Base-by-base conservation (phyloP, 2,329 filamentous ascomycete genomes). In the Fusarium subglutinans region DNA sequence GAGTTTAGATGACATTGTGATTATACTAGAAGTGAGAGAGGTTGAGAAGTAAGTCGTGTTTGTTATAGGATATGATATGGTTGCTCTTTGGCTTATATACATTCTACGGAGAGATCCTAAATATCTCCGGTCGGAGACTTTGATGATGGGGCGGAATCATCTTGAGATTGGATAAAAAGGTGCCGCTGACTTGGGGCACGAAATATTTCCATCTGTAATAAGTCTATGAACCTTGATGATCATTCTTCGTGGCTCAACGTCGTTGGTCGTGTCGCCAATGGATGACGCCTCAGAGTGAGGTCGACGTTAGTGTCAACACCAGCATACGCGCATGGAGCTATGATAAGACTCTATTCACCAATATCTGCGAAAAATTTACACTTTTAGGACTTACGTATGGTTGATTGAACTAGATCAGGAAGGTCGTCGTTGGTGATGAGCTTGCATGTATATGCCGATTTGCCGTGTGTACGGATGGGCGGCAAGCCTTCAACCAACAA, bases 41-140 rank as follows among this genome's bases (percentile, higher is more conserved):
- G 3, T 20, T 26, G 20, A 13, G 7, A 37, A 11, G n/a, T 30
- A 7, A 8, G 14, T 40, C 15, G 8, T 15, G 5, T 6, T 15
- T 33, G 38, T 7, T 10, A n/a, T 30, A 5, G 18, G 5, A 43
- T 54, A 9, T 5, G 53, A 54, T 33, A 10, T 40, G 20, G 24
- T 28, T 47, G 33, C 12, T 30, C 18, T 24, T 44, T 33, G 20
- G 24, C 15, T 63, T 66, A 65, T 75, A 75, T 77, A 68, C 30
- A 5, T 5, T 6, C 28, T 3, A 24, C 76, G 72, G 70, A 69
- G 59, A 61, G 33, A 37, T 63, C 60, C 22, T 40, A 22, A 69
- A 78, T 76, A 37, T 55, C 44, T 71, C 77, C 73, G 75, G 22
- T 51, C 77, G 77, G 77, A 77, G 74, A 78, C 75, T 73, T 79